These are phyloP conservation scores for Gynandropsis gynandra DNA, from an alignment of 345 rosid species.

Conservation along the genomic window DNA sequence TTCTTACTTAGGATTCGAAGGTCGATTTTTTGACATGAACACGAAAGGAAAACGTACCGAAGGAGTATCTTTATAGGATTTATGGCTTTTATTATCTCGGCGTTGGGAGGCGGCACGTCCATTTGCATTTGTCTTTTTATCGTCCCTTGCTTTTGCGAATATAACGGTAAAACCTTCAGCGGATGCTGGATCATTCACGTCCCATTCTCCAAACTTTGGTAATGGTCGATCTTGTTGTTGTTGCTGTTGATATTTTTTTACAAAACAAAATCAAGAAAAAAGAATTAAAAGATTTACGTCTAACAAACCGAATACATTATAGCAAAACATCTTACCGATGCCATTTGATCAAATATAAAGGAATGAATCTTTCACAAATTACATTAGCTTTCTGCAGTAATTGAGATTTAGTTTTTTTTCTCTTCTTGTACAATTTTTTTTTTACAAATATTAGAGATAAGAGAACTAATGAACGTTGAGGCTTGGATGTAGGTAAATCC, in stretches of 20 bases:
- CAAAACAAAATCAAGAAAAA: no score
- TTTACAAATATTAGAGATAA: constrained; percentile 3
- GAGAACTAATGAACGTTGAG: constrained; percentile 19
- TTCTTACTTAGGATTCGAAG: no score
- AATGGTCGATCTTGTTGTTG: constrained; percentile 54
- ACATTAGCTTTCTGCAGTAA: constrained; percentile 14
- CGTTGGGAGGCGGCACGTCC: constrained; percentile 29
- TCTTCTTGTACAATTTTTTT: neutral
- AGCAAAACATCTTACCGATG: constrained; percentile 22
- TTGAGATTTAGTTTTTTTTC: neutral
- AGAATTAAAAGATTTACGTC: no score
- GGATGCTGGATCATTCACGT: constrained; percentile 66
- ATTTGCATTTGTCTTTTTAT: constrained; percentile 40
- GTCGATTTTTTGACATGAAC: no score
- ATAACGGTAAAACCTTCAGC: constrained; percentile 70
- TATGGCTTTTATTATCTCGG: constrained; percentile 22
- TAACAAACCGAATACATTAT: no score
- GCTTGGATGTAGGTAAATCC: constrained; percentile 22
- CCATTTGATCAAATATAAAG: constrained; percentile 23
- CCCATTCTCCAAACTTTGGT: constrained; percentile 77
- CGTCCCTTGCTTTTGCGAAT: constrained; percentile 64
- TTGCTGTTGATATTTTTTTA: constrained; percentile 24
- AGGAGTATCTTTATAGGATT: constrained; percentile 19
- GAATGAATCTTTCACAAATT: constrained; percentile 11
- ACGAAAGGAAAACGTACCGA: constrained; percentile 17